Base-by-base conservation (phyloP, 495 filamentous ascomycete genomes). In the Xylaria palmicola region DNA sequence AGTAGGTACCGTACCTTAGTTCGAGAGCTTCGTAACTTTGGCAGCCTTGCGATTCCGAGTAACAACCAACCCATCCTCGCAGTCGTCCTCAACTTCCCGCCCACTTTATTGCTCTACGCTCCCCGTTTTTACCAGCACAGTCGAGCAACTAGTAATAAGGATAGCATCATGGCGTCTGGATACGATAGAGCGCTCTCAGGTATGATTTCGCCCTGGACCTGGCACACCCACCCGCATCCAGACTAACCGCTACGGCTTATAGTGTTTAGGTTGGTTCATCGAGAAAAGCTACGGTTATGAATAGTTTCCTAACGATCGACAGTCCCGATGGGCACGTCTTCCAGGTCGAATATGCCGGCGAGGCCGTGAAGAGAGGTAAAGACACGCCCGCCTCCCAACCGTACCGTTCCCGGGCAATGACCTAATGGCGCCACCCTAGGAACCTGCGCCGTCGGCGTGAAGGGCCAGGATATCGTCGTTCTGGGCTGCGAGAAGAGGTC, bases 301-400 rank as follows among this genome's bases (percentile, higher is more conserved):
- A 26, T 56, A 57, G 9, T 51, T 50, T 62, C 62, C 73, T 78
- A 65, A 81, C 72, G 78, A 48, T 62, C 50, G 71, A 68, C 66
- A 97, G 93, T 81, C 94, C 94, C 65, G 94, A 98, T 79, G 94
- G 94, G 76, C 94, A 98, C 80, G 93, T 98, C 67, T 98, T 98
- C 83, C 94, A 98, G 76, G 94, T 98, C 68, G 94, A 98, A 82
- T 98, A 98, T 83, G 94, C 94, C 59, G 89, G 96, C 62, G 94
- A 98, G 82, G 94, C 94, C 56, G 94, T 98, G 59, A 98, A 98
- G 80, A 79, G 94, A 91, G 94, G 93, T 95, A 83, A 6, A 50
- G 32, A 48, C 15, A 6, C 29, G 29, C 64, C 56, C 34, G n/a
- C n/a, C 37, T 53, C 40, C 15, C 22, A 26, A 41, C 19, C 49